phyloP scores from a whole-genome alignment of 805 yeast species.

The Geotrichum ghanense region DNA sequence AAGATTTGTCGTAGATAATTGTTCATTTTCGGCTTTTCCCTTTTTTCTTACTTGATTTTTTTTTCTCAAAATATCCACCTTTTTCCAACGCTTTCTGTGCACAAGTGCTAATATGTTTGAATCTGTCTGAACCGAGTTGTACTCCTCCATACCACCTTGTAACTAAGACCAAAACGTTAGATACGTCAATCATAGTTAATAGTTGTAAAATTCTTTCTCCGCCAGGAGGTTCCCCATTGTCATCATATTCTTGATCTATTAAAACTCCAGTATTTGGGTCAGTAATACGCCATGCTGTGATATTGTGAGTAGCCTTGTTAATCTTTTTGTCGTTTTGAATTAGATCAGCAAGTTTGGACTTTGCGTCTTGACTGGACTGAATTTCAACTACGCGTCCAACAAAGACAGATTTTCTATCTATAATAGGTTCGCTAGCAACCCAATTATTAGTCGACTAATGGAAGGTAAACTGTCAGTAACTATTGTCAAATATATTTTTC shows the following conservation, averaged over 20 bases:
- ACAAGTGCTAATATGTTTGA: constrained; percentile 50
- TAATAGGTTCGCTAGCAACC: constrained; percentile 15
- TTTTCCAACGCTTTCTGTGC: constrained; percentile 39
- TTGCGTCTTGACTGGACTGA: constrained; percentile 31
- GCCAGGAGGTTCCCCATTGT: constrained; percentile 68
- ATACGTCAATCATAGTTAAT: constrained; percentile 36
- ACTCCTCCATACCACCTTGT: constrained; percentile 78
- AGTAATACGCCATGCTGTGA: constrained; percentile 63
- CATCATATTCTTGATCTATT: constrained; percentile 47
- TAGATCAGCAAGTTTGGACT: constrained; percentile 28
- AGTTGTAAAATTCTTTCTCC: constrained; percentile 49
- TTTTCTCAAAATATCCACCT: constrained; percentile 17
- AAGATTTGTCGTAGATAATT: background rate
- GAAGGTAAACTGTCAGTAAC: too few relatives aligned
- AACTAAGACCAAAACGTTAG: constrained; percentile 54
- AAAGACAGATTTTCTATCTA: constrained; percentile 52
- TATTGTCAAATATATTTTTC: too few relatives aligned
- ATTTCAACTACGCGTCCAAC: constrained; percentile 48
- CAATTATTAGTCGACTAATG: too few relatives aligned
- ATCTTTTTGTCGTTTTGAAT: constrained; percentile 37
- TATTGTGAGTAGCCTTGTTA: constrained; percentile 57
- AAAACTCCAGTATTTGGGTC: constrained; percentile 11
- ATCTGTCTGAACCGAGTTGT: constrained; percentile 61
- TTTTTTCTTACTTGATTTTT: background rate
- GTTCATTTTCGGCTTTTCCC: constrained; percentile 1